These are phyloP conservation scores for Phialocephala sp. DNA, from an alignment of 2,329 filamentous ascomycete species.

Conservation along the genomic window DNA sequence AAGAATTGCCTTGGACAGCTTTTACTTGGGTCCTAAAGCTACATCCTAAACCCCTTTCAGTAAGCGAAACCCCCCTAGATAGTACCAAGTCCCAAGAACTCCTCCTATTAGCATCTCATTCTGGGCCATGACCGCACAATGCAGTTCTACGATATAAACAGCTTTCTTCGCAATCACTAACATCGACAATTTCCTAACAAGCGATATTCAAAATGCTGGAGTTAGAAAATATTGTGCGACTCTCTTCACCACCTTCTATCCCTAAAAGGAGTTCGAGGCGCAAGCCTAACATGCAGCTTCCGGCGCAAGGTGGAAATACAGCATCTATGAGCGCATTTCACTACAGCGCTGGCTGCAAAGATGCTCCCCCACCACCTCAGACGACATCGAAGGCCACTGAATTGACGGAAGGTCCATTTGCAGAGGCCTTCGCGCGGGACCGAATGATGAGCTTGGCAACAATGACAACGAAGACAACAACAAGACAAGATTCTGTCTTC, in stretches of 20 bases:
- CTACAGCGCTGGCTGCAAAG: not conserved
- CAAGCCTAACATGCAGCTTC: not conserved
- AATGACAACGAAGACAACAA: not conserved
- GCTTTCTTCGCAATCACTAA: not conserved
- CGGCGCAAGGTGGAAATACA: not conserved
- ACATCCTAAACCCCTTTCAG: not conserved
- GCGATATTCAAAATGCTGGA: not conserved
- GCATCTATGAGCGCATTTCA: not conserved
- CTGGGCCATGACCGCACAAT: not conserved
- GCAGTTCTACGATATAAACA: not conserved
- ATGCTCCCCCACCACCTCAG: not conserved
- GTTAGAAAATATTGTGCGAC: not conserved
- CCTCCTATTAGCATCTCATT: not conserved
- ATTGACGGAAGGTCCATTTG: not conserved
- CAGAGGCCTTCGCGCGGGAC: not conserved
- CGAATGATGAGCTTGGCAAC: not conserved
- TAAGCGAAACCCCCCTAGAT: not conserved
- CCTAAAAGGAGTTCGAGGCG: not conserved
- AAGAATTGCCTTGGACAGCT: not conserved
- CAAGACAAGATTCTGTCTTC: not conserved
- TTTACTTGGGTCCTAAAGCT: not conserved
- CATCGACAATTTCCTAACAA: not conserved
- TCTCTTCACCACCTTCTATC: not conserved
- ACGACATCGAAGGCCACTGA: not conserved
- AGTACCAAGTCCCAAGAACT: not conserved